Evolutionary conservation across 306 rosid genomes (phyloP).

Genomic region (Gillenia trifoliata): DNA sequence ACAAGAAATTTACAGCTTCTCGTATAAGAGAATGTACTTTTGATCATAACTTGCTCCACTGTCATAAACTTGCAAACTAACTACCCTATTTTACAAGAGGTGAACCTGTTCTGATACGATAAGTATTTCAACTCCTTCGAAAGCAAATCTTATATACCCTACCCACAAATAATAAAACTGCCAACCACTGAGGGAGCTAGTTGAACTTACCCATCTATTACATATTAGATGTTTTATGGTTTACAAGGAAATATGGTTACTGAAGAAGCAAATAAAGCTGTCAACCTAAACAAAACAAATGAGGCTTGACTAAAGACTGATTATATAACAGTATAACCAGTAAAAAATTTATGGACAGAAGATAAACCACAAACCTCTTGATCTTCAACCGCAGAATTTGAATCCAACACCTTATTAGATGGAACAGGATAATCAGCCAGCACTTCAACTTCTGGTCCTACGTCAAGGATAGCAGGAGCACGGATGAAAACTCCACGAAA

Average conservation of each 20-base stretch:
- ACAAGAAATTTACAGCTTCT: background rate
- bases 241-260: background rate
- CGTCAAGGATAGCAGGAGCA: conserved; percentile 93
- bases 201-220: background rate
- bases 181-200: background rate
- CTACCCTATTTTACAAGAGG: background rate
- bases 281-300: background rate
- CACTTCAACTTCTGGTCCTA: conserved; percentile 85
- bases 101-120: background rate
- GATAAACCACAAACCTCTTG: conserved; percentile 46
- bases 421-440: conserved; percentile 63
- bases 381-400: conserved; percentile 36
- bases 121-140: background rate
- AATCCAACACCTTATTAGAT: conserved; percentile 22
- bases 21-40: background rate
- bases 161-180: background rate
- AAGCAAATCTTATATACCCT: background rate
- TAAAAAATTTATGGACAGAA: background rate
- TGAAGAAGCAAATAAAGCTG: background rate
- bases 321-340: background rate
- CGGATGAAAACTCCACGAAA: conserved; percentile 90
- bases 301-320: background rate
- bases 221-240: background rate
- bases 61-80: background rate
- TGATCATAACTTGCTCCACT: background rate